phyloP scores from a whole-genome alignment of 106 monocot genomes.

The Cymbidium sinense region DNA sequence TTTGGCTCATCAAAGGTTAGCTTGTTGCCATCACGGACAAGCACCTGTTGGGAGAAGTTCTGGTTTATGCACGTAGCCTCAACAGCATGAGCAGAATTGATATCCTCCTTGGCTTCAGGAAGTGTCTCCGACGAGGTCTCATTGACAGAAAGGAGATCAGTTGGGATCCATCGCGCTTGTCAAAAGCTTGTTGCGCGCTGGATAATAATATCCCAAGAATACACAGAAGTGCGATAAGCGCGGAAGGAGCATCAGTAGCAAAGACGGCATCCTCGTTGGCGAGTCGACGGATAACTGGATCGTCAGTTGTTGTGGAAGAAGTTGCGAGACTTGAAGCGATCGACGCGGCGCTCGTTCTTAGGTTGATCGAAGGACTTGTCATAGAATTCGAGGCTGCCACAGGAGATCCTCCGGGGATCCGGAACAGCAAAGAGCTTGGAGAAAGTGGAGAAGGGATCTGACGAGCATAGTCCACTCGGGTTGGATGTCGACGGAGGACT shows the following conservation, averaged over 20 bases:
- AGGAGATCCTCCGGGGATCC: conserved; percentile 87
- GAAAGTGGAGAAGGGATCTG: conserved; percentile 91
- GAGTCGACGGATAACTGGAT: conserved; percentile 88
- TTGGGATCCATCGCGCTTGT: conserved; percentile 98
- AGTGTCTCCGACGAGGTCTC: conserved; percentile 81
- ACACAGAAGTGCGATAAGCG: conserved; percentile 74
- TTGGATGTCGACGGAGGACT: conserved; percentile 88
- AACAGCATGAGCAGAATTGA: conserved; percentile 74
- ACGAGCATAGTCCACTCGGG: conserved; percentile 92
- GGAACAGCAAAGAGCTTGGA: conserved; percentile 84
- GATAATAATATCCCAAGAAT: conserved; percentile 88
- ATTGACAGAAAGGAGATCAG: conserved; percentile 71
- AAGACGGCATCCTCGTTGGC: conserved; percentile 91
- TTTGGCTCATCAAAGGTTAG: conserved; percentile 84
- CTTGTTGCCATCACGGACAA: conserved; percentile 70
- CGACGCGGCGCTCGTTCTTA: conserved; percentile 77
- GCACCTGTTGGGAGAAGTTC: conserved; percentile 96
- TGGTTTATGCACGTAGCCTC: conserved; percentile 97
- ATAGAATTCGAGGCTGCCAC: conserved; percentile 79
- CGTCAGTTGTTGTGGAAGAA: conserved; percentile 95
- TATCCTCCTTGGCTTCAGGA: conserved; percentile 91
- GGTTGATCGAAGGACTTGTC: conserved; percentile 75
- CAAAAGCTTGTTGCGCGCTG: conserved; percentile 97
- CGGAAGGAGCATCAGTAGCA: conserved; percentile 82
- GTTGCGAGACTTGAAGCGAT: conserved; percentile 82